phyloP scores from a whole-genome alignment of 2,329 filamentous ascomycete species.

The Alternaria gansuensis region DNA sequence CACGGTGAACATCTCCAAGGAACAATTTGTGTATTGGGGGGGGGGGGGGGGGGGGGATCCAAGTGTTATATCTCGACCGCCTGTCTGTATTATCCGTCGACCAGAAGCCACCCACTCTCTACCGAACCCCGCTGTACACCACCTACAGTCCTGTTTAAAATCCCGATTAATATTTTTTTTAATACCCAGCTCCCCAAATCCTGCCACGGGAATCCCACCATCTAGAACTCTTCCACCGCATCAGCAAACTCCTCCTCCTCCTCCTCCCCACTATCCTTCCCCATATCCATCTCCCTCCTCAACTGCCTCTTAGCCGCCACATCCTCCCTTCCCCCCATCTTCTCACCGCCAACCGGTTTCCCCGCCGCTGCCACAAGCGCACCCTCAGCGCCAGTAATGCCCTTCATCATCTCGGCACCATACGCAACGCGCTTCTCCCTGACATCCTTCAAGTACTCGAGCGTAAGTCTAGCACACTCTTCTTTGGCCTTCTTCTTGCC shows the following conservation, averaged over 20 bases:
- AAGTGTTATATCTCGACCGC: not conserved
- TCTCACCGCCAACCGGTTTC: slow-evolving; percentile 2
- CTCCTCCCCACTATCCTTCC: slow-evolving; percentile 3
- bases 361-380: slow-evolving; percentile 1
- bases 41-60: no score
- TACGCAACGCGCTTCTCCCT: slow-evolving; percentile 30
- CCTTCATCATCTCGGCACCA: slow-evolving; percentile 30
- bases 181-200: not conserved
- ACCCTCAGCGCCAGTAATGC: slow-evolving; percentile 12
- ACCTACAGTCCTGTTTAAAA: not conserved
- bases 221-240: not conserved
- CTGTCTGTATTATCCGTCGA: no score
- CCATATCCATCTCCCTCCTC: not conserved
- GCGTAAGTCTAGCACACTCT: slow-evolving; percentile 56
- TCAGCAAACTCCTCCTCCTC: slow-evolving; percentile 5
- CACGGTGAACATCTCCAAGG: not conserved
- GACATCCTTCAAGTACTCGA: slow-evolving; percentile 53
- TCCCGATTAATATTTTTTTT: no score
- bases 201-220: not conserved
- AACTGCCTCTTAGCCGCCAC: not conserved
- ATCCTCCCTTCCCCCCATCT: not conserved
- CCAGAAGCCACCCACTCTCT: rapidly evolving
- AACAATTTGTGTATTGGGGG: no score
- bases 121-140: no score
- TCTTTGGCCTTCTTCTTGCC: slow-evolving; percentile 62